Evolutionary conservation across 2,329 filamentous ascomycete genomes (phyloP), one percentile per base, ranked within the genome.

Genomic region (Penicillium decumbens): DNA sequence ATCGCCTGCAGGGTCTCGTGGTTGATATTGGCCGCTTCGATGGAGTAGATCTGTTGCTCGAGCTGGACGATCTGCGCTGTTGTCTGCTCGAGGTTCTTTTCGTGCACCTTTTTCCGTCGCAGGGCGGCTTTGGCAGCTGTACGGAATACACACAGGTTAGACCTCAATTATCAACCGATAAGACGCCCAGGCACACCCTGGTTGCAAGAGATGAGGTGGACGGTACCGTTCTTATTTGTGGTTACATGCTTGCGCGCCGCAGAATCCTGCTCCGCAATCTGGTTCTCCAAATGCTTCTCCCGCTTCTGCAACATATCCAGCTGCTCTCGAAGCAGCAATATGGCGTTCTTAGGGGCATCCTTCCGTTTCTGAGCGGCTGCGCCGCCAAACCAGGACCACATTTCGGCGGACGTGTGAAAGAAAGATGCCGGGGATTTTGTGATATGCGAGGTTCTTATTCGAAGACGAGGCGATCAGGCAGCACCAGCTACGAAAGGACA

Each of bases 11-110:
- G 78, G 10, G 93, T 98, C 78, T 96, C 91, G 74, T 92, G 85
- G 79, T 98, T 98, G 77, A 98, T 96, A 71, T 97, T 98, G 54
- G 93, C 93, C 41, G 91, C 89, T 74, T 98, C 93, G 76, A 98
- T 97, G 52, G 88, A 86, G 71, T 93, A 93, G 67, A 97, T 95
- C 71, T 98, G 90, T 67, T 91, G 87, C 72, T 98, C 93, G 39
- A 98, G 79, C 20, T 93, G 95, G 63, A 84, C 83, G 66, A 97
- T 95, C 74, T 97, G 92, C 28, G 87, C 83, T 51, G 83, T 80
- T 1, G 92, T 97, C 74, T 96, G 91, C 60, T 95, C 89, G 51
- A 96, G 82, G 49, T 88, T 89, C 71, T 91, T 87, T 72, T 97
- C 90, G 65, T 93, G 89, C 61, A 84, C 80, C 81, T 98, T 97